These are phyloP conservation scores for Neurospora sp. DNA, from an alignment of 495 filamentous ascomycete species.

Conservation along the genomic window DNA sequence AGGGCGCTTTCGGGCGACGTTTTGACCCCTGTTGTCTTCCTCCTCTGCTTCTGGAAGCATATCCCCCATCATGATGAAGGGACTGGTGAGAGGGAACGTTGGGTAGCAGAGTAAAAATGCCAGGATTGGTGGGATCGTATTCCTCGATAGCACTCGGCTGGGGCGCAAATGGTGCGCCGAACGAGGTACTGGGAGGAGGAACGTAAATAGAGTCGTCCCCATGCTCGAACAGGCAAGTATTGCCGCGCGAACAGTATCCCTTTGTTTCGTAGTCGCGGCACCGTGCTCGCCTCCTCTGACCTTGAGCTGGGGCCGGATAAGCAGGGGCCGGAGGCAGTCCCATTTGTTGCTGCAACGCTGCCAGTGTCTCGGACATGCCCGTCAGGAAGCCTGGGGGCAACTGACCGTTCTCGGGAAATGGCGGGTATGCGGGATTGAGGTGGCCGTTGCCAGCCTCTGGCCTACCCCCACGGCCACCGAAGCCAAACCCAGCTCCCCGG, in stretches of 20 bases:
- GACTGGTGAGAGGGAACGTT: constrained; percentile 1
- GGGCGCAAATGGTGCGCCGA: not conserved
- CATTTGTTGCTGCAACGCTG: not conserved
- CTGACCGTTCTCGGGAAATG: not conserved
- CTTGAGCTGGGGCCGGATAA: constrained; percentile 34
- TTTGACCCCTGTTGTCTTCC: constrained; percentile 17
- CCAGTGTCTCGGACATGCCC: not conserved
- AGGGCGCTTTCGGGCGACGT: constrained; percentile 40
- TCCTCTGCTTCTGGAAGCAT: constrained; percentile 4
- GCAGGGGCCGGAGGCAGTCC: constrained; percentile 25
- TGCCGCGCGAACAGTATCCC: constrained; percentile 71
- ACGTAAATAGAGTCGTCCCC: constrained; percentile 27
- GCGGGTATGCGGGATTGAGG: not conserved
- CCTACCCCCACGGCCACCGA: constrained; percentile 44
- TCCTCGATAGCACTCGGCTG: constrained; percentile 41
- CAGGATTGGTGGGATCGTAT: constrained; percentile 70
- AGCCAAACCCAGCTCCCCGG: constrained; percentile 43
- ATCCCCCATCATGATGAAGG: not conserved
- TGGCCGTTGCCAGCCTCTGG: constrained; percentile 20
- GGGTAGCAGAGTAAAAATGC: not conserved
- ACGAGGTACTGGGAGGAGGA: not conserved
- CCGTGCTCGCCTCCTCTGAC: constrained; percentile 36
- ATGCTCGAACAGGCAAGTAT: constrained; percentile 71
- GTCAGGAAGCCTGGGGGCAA: not conserved
- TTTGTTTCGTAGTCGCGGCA: constrained; percentile 85